A percentile compares a stretch with the other conserved stretches of the same genome.
Conservation (phyloP, 805 yeast species). For the Candida broadrunensis region DNA sequence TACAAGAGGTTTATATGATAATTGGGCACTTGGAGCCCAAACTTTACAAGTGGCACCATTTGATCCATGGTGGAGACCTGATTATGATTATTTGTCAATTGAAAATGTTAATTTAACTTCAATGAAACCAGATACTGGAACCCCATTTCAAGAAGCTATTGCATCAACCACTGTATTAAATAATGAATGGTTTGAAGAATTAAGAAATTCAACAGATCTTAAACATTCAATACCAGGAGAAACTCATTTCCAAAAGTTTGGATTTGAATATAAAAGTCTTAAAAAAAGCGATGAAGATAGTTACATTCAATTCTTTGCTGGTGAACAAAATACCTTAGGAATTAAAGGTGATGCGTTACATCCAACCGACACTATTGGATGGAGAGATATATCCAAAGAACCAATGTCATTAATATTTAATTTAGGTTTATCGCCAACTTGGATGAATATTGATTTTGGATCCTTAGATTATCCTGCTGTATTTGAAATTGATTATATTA, state of each 20-base stretch:
- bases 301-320: constrained; percentile 33
- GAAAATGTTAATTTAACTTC: constrained; percentile 24
- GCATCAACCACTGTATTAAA: constrained; percentile 34
- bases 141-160: constrained; percentile 38
- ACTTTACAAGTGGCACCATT: constrained; percentile 44
- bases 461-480: constrained; percentile 32
- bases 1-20: constrained; percentile 11
- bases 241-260: constrained; percentile 29
- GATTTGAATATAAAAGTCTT: constrained; percentile 32
- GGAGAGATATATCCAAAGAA: constrained; percentile 33
- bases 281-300: constrained; percentile 17
- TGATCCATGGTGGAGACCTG: constrained; percentile 43
- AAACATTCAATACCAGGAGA: constrained; percentile 3
- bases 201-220: constrained; percentile 5
- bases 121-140: constrained; percentile 37
- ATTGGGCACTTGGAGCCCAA: constrained; percentile 23
- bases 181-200: constrained; percentile 32
- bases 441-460: constrained; percentile 37
- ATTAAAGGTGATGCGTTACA: constrained; percentile 31
- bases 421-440: constrained; percentile 36
- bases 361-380: constrained; percentile 38
- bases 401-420: constrained; percentile 39
- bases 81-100: constrained; percentile 31
- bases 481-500: constrained; percentile 36
- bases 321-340: constrained; percentile 22